These are phyloP conservation scores for Fraxinus paxiana DNA, from an alignment of 305 asterid species.

Conservation along the genomic window DNA sequence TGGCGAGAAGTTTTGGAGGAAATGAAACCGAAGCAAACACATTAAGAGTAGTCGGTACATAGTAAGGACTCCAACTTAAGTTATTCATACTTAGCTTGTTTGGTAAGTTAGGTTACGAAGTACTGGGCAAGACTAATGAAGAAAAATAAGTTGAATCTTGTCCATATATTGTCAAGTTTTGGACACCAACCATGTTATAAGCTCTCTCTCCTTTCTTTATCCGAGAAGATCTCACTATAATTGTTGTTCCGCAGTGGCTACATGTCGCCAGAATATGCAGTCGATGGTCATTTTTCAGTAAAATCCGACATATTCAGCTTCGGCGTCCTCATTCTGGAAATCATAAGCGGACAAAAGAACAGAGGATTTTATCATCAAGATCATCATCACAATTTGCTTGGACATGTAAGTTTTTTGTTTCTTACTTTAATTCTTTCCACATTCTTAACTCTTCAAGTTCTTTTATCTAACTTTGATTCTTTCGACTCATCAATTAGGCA, in stretches of 20 bases:
- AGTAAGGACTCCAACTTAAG: neutral
- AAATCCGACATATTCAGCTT: slow-evolving; percentile 18
- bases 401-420: neutral
- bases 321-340: slow-evolving; percentile 9
- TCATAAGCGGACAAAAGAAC: neutral
- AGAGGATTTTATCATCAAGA: slow-evolving; percentile 11
- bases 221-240: neutral
- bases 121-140: neutral
- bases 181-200: neutral
- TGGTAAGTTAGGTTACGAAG: neutral
- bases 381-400: slow-evolving; percentile 16
- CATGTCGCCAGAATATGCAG: slow-evolving; percentile 17
- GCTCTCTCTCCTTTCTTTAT: neutral
- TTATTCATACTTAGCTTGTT: neutral
- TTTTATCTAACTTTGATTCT: neutral
- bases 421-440: neutral
- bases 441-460: neutral
- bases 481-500: neutral
- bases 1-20: neutral
- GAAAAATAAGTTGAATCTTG: neutral
- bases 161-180: neutral
- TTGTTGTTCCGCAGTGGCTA: neutral
- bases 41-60: neutral
- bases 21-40: neutral
- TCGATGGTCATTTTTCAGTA: slow-evolving; percentile 15